These are phyloP conservation scores for Cercospora citrullina DNA, from an alignment of 2,329 filamentous ascomycete species.

Conservation along the genomic window DNA sequence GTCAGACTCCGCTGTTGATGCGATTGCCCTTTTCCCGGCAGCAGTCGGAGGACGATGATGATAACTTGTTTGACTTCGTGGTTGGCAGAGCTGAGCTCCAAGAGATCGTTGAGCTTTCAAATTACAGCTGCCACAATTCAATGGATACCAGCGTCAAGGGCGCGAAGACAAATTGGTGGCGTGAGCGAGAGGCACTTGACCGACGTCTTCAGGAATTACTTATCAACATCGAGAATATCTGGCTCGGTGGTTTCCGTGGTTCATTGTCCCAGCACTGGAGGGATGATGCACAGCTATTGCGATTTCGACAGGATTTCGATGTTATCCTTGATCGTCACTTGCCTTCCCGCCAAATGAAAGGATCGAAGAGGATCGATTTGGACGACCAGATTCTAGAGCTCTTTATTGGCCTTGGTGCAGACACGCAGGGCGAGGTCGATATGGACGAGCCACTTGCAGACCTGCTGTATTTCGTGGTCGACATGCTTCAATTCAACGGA, in stretches of 20 bases:
- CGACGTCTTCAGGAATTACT: slow-evolving; percentile 73
- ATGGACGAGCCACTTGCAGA: slow-evolving; percentile 90
- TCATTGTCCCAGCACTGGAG: slow-evolving; percentile 78
- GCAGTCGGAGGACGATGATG: slow-evolving; percentile 74
- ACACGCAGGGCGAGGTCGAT: slow-evolving; percentile 66
- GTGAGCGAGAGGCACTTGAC: slow-evolving; percentile 78
- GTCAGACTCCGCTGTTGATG: slow-evolving; percentile 78
- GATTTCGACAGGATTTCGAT: slow-evolving; percentile 72
- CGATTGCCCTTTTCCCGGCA: slow-evolving; percentile 82
- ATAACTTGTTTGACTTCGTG: slow-evolving; percentile 79
- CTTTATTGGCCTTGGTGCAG: slow-evolving; percentile 80
- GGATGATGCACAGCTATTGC: slow-evolving; percentile 46
- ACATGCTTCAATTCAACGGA: slow-evolving; percentile 94
- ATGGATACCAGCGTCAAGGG: slow-evolving; percentile 72
- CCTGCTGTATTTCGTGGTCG: slow-evolving; percentile 91
- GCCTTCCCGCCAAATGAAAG: slow-evolving; percentile 68
- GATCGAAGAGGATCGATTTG: slow-evolving; percentile 53
- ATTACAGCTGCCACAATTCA: slow-evolving; percentile 75
- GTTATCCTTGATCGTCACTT: slow-evolving; percentile 78
- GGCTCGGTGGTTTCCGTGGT: slow-evolving; percentile 92
- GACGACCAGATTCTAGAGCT: slow-evolving; percentile 75
- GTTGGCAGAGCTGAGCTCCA: slow-evolving; percentile 76
- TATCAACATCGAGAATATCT: slow-evolving; percentile 83
- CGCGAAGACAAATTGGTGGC: slow-evolving; percentile 85
- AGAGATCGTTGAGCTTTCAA: slow-evolving; percentile 79